A percentile compares a stretch with the other conserved stretches of the same genome.
phyloP scores from a whole-genome alignment of 2,329 filamentous ascomycete species.

The Fusarium camptoceras region DNA sequence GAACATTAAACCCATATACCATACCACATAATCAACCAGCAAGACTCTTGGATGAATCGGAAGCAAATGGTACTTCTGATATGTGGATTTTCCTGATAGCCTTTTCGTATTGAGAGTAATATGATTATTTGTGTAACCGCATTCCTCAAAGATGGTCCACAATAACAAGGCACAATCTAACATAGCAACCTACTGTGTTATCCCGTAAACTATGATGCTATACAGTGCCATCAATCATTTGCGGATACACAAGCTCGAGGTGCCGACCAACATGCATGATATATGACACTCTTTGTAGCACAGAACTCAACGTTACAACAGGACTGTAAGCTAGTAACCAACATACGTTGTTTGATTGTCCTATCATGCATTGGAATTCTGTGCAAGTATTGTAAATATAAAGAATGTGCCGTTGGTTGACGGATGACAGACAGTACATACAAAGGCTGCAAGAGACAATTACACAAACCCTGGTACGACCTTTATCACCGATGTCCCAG shows the following conservation, averaged over 20 bases:
- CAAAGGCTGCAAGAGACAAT: conserved; percentile 3
- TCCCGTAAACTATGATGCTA: not conserved
- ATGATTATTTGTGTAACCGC: not conserved
- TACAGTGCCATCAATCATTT: conserved; percentile 2
- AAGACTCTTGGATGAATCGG: not conserved
- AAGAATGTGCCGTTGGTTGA: not conserved
- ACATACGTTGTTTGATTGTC: not conserved
- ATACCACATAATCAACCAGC: not conserved
- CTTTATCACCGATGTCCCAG: not conserved
- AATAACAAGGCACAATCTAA: not conserved
- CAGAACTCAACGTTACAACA: conserved; percentile 26
- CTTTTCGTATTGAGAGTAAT: not conserved
- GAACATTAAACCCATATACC: not conserved
- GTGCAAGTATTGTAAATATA: not conserved
- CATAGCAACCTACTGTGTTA: not conserved
- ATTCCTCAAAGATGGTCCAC: not conserved
- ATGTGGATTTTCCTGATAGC: not conserved
- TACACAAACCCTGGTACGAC: conserved; percentile 3
- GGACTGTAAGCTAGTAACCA: not conserved
- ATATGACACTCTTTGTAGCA: not conserved
- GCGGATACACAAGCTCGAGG: not conserved
- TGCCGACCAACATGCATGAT: not conserved
- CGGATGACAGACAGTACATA: not conserved
- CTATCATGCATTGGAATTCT: conserved; percentile 3
- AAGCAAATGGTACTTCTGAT: not conserved